These are phyloP conservation scores for Populus trichocarpa DNA, from an alignment of 441 rosid genomes.

Conservation along the genomic window DNA sequence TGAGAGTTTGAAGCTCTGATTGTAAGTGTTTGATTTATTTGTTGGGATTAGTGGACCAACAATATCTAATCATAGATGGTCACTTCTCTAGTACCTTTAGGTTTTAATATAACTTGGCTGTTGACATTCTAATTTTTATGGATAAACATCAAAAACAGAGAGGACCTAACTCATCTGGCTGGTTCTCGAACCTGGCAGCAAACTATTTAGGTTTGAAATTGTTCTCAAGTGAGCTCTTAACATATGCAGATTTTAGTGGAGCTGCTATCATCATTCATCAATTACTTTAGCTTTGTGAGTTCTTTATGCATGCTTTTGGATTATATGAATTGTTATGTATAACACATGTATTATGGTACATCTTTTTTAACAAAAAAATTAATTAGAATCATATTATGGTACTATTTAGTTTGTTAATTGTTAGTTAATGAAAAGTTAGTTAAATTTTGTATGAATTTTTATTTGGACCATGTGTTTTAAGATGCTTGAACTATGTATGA, in stretches of 20 bases:
- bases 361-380: no score
- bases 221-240: not conserved
- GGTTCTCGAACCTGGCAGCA: not conserved
- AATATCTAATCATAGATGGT: not conserved
- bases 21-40: not conserved
- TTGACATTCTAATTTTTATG: not conserved
- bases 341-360: no score
- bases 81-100: not conserved
- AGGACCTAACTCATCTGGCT: not conserved
- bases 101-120: not conserved
- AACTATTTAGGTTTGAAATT: not conserved
- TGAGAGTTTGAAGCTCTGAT: not conserved
- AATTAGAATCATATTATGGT: no score
- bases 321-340: no score
- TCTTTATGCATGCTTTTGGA: no score
- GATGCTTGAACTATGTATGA: no score
- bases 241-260: not conserved
- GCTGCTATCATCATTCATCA: no score
- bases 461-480: no score
- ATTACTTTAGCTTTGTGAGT: no score
- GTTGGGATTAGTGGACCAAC: not conserved
- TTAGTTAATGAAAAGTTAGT: no score
- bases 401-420: no score
- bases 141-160: not conserved
- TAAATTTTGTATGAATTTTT: no score